Evolutionary conservation across 2,329 filamentous ascomycete genomes (phyloP).

Genomic region (Acrocalymma vagum): DNA sequence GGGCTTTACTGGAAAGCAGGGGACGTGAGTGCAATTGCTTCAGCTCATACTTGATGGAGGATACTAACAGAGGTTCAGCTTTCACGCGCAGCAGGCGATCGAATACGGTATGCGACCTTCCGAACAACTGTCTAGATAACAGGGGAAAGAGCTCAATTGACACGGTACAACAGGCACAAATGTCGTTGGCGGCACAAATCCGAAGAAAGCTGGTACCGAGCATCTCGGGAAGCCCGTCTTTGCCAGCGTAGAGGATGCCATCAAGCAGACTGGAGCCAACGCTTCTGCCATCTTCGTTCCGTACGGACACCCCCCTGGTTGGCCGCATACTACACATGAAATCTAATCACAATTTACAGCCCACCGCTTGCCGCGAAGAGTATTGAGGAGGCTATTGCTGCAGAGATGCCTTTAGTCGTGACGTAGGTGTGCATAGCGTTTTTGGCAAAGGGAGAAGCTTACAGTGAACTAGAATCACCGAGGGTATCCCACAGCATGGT

Average conservation of each 20-base stretch:
- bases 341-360: conserved; percentile 58
- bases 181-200: conserved; percentile 97
- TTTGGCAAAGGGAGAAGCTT: conserved; percentile 27
- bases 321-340: conserved; percentile 1
- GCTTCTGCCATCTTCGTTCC: conserved; percentile 97
- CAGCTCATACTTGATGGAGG: background rate
- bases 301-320: conserved; percentile 58
- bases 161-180: conserved; percentile 75
- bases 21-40: conserved; percentile 64
- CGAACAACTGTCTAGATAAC: conserved; percentile 20
- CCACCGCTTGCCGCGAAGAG: conserved; percentile 90
- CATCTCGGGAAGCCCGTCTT: conserved; percentile 96
- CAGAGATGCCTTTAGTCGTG: conserved; percentile 93
- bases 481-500: conserved; percentile 98
- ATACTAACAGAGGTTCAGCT: conserved; percentile 64
- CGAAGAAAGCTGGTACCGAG: conserved; percentile 93
- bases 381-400: conserved; percentile 95
- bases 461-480: conserved; percentile 74
- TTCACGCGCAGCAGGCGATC: conserved; percentile 97
- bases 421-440: conserved; percentile 62
- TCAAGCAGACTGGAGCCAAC: conserved; percentile 88
- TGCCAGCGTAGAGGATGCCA: conserved; percentile 84
- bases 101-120: conserved; percentile 80
- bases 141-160: conserved; percentile 35
- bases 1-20: conserved; percentile 97